A percentile compares a stretch with the other conserved stretches of the same genome.
Conservation (phyloP, 2,329 filamentous ascomycete genomes). For the Colletotrichum musae region DNA sequence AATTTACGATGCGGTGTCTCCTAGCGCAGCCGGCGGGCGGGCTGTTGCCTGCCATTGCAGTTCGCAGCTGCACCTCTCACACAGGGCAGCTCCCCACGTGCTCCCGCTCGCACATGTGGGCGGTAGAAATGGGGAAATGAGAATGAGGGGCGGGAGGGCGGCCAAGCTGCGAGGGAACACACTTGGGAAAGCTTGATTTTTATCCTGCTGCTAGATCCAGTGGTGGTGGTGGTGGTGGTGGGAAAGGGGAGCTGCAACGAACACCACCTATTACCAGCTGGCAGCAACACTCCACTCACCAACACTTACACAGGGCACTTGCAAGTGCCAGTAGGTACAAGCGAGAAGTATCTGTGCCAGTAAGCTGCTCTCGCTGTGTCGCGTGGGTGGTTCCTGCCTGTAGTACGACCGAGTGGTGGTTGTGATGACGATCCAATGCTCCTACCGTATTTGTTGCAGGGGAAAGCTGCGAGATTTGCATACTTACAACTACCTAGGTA, state of each 20-base stretch:
- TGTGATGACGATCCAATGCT: too few relatives aligned
- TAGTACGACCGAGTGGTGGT: too few relatives aligned
- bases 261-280: too few relatives aligned
- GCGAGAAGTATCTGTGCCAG: too few relatives aligned
- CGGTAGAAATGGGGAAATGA: constrained; percentile 29
- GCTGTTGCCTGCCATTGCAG: not conserved
- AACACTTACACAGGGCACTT: too few relatives aligned
- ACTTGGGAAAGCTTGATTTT: constrained; percentile 38
- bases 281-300: too few relatives aligned
- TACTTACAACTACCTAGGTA: not conserved
- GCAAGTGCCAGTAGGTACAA: too few relatives aligned
- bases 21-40: not conserved
- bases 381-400: too few relatives aligned
- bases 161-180: constrained; percentile 22
- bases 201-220: too few relatives aligned
- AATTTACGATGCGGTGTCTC: not conserved
- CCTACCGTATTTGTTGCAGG: not conserved
- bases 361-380: too few relatives aligned
- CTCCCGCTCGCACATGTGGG: constrained; percentile 27
- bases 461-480: not conserved
- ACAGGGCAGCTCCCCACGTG: constrained; percentile 38
- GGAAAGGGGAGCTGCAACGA: constrained; percentile 17
- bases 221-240: constrained; percentile 11
- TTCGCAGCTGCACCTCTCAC: constrained; percentile 23
- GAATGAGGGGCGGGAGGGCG: constrained; percentile 11